Evolutionary conservation across 768 basidiomycete species (phyloP).

Genomic region (Tephrocybe sp.): DNA sequence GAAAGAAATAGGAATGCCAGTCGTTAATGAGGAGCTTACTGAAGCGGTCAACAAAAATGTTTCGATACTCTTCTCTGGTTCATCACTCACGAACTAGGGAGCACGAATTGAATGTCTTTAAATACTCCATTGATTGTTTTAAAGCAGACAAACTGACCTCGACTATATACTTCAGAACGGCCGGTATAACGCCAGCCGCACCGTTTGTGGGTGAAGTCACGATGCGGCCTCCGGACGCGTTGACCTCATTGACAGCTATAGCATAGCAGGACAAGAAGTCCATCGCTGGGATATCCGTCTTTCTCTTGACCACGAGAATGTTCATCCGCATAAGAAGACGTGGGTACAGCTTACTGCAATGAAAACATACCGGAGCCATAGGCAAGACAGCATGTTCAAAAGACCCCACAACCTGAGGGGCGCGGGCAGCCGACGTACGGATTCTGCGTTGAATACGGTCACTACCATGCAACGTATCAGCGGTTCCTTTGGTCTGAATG

Average conservation of each 20-base stretch:
- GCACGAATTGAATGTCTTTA: no score
- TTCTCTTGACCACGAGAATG: no score
- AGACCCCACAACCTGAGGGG: constrained; percentile 60
- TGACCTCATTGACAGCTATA: constrained; percentile 93
- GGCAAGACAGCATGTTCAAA: constrained; percentile 79
- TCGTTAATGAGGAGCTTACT: constrained; percentile 46
- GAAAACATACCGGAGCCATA: constrained; percentile 67
- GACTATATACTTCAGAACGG: constrained; percentile 84
- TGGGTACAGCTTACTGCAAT: constrained; percentile 7
- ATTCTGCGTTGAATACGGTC: neutral
- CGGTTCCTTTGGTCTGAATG: constrained; percentile 11
- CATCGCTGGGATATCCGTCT: constrained; percentile 86
- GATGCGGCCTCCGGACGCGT: constrained; percentile 88
- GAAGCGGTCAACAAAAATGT: constrained; percentile 90
- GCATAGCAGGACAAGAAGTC: constrained; percentile 94
- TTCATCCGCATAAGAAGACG: neutral
- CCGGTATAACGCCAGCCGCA: constrained; percentile 91
- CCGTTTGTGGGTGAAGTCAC: constrained; percentile 95
- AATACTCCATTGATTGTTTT: no score
- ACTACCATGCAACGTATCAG: neutral
- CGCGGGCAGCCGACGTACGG: constrained; percentile 22
- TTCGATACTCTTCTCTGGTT: constrained; percentile 81
- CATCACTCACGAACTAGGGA: constrained; percentile 80
- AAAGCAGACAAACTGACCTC: constrained; percentile 46
- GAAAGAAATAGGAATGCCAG: neutral